phyloP scores from a whole-genome alignment of 1,139 yeast species.

The Scheffersomyces lignicola region DNA sequence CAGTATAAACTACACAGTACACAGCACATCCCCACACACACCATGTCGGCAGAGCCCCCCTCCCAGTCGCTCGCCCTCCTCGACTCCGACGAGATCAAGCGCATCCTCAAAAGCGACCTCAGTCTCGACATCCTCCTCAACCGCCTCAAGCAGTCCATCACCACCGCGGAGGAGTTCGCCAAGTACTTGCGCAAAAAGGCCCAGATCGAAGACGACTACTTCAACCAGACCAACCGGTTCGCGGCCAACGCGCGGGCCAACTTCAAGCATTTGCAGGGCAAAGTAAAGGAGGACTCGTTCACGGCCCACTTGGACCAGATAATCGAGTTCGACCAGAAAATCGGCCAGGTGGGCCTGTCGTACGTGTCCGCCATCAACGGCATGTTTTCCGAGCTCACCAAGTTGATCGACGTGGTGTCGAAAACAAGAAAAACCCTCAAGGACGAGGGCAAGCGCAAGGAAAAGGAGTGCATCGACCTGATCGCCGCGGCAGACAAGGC shows the following conservation, averaged over 20 bases:
- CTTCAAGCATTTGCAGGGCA: slow-evolving; percentile 46
- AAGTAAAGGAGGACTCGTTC: slow-evolving; percentile 69
- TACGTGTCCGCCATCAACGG: slow-evolving; percentile 77
- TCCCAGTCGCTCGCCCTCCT: slow-evolving; percentile 20
- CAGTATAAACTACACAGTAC: no score
- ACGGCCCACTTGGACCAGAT: slow-evolving; percentile 64
- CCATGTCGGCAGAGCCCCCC: slow-evolving; percentile 3
- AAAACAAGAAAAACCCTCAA: slow-evolving; percentile 73
- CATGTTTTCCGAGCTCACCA: slow-evolving; percentile 83
- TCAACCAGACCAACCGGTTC: slow-evolving; percentile 68
- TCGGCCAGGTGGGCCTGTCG: slow-evolving; percentile 69
- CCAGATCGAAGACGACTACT: slow-evolving; percentile 75
- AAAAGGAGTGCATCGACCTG: slow-evolving; percentile 81
- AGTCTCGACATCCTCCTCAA: slow-evolving; percentile 64
- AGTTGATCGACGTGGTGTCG: slow-evolving; percentile 68
- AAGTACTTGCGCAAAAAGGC: slow-evolving; percentile 79
- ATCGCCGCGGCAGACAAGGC: slow-evolving; percentile 88
- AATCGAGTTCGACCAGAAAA: slow-evolving; percentile 74
- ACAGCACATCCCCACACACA: no score
- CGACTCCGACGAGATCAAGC: slow-evolving; percentile 29
- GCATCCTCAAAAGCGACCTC: slow-evolving; percentile 38
- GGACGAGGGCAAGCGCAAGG: slow-evolving; percentile 79
- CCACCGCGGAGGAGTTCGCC: slow-evolving; percentile 82
- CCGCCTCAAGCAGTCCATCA: slow-evolving; percentile 75
- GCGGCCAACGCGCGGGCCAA: slow-evolving; percentile 54